Evolutionary conservation across 1,284 basidiomycete species (phyloP).

Genomic region (Irpex lacteus): DNA sequence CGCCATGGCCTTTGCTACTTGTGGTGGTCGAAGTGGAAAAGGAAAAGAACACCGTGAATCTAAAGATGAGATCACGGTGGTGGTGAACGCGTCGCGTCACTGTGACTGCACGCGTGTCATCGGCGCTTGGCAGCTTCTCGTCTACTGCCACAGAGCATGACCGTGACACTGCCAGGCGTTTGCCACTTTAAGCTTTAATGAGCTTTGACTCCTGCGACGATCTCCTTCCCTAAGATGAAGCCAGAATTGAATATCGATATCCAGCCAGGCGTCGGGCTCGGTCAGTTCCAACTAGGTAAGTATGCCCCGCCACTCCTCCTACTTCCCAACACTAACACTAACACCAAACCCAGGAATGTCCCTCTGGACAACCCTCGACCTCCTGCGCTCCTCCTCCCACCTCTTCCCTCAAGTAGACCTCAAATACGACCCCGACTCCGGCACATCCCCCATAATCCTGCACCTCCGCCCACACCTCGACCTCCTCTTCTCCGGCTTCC

Average conservation of each 20-base stretch:
- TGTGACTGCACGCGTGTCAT: slow-evolving; percentile 25
- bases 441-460: slow-evolving; percentile 72
- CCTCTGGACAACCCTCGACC: slow-evolving; percentile 78
- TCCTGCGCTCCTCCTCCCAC: slow-evolving; percentile 59
- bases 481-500: slow-evolving; percentile 73
- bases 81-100: slow-evolving; percentile 1
- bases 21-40: background rate
- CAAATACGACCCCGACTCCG: slow-evolving; percentile 79
- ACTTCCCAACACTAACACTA: background rate
- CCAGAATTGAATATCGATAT: slow-evolving; percentile 73
- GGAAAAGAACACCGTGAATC: background rate
- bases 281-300: slow-evolving; percentile 75
- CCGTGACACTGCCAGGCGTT: background rate
- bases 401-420: slow-evolving; percentile 80
- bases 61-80: background rate
- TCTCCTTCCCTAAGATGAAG: slow-evolving; percentile 41
- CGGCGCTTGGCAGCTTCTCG: background rate
- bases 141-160: background rate
- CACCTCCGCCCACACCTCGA: slow-evolving; percentile 78
- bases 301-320: background rate
- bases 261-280: slow-evolving; percentile 73
- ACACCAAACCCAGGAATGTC: slow-evolving; percentile 57
- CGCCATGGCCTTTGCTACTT: slow-evolving; percentile 29
- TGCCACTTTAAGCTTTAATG: background rate
- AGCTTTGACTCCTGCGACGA: background rate